Conservation (phyloP, 2,329 filamentous ascomycete genomes). For the Penicillium sp. region DNA sequence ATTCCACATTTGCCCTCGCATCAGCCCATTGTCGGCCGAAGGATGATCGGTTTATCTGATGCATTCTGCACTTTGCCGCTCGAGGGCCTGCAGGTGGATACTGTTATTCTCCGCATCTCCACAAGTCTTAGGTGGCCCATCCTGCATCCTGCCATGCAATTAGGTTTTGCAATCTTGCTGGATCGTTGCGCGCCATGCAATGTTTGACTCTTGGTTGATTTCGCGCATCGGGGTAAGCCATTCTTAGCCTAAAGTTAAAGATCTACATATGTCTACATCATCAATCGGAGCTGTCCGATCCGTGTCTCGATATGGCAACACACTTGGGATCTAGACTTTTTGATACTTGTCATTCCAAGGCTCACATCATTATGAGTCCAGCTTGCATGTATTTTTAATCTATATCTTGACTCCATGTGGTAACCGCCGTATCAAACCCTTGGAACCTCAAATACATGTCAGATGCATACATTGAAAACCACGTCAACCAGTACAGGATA, state of each 20-base stretch:
- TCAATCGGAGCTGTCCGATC: neutral
- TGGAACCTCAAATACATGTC: neutral
- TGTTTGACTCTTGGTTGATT: neutral
- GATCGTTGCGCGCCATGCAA: neutral
- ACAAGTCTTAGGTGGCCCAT: conserved; percentile 1
- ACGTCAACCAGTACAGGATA: neutral
- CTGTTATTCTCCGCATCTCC: conserved; percentile 24
- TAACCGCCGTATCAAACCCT: neutral
- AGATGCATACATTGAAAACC: neutral
- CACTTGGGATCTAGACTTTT: neutral
- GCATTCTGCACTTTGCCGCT: conserved; percentile 3
- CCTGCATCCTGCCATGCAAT: conserved; percentile 2
- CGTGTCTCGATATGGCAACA: neutral
- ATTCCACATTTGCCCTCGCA: neutral
- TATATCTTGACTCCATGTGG: neutral
- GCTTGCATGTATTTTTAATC: neutral
- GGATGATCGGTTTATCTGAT: conserved; percentile 11
- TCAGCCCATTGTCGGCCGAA: conserved; percentile 16
- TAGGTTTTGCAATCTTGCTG: neutral
- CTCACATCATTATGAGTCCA: neutral
- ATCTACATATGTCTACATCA: neutral
- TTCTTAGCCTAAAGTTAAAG: neutral
- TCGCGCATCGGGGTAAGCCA: neutral
- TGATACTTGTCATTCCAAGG: neutral
- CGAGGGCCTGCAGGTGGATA: conserved; percentile 6